Base-by-base conservation (phyloP, 768 basidiomycete genomes). In the Glaciozyma martinii region DNA sequence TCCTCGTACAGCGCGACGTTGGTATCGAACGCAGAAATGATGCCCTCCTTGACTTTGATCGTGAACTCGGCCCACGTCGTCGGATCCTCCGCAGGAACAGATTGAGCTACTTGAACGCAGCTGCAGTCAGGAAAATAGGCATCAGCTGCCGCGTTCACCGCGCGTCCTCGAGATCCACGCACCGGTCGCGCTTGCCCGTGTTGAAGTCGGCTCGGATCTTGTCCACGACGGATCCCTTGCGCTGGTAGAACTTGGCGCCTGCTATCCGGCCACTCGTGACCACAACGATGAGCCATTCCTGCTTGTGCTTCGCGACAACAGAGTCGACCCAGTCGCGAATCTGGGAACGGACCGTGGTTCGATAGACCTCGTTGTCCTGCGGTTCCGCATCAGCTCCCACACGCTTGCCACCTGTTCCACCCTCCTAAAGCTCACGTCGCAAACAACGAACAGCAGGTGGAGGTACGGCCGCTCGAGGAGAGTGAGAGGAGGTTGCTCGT, bases 161-260 rank as follows among this genome's bases (percentile, higher is more conserved):
- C 29, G 29, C n/a, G n/a, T 18, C 27, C 29, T 19, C 13, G 53
- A 27, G 30, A 27, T 25, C n/a, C 16, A 54, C 55, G 47, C 12
- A 66, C 63, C 73, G 37, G 74, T 97, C 94, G 54, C 85, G 82
- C 76, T 89, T 93, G 67, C 89, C 89, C 0, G 80, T 74, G 71
- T 95, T 98, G 76, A 97, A 95, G 77, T 98, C 95, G 1, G 87
- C 83, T 76, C 82, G 87, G 56, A 99, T 82, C 77, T 90, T 93
- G 76, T 94, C 93, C 60, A 94, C 75, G 15, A 98, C 86, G 25
- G 84, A 86, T 60, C 86, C 83, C 77, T 86, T 92, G 74, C 89
- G 82, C 71, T 53, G 76, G 76, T 87, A 88, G 78, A 88, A 95
- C 71, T 83, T 83, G 13, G 67, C 60, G 23, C 81, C 77, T 69